Evolutionary conservation across 139 green algal species (phyloP).

Genomic region (Astrephomene gubernaculifera): DNA sequence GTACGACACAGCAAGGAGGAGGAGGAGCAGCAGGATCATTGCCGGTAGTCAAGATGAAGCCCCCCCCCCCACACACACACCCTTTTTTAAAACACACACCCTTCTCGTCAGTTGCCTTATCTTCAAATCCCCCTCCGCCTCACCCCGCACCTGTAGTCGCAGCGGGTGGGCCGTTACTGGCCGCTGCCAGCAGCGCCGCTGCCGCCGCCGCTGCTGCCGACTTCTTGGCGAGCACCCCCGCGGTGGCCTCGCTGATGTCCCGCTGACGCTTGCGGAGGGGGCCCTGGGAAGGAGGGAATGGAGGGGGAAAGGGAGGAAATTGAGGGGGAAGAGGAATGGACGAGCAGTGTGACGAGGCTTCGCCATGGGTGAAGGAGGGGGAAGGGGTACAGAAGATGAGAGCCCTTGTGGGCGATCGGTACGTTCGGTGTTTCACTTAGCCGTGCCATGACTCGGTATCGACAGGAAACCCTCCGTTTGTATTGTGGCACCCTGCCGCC

Average conservation of each 20-base stretch:
- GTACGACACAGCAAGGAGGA: not conserved
- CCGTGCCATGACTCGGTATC: too few species aligned
- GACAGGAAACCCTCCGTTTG: too few species aligned
- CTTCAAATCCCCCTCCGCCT: not conserved
- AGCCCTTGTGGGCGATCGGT: not conserved
- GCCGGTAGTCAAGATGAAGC: not conserved
- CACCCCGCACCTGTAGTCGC: not conserved
- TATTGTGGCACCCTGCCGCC: not conserved
- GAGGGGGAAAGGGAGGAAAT: too few species aligned
- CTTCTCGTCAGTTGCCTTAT: too few species aligned
- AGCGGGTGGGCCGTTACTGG: not conserved
- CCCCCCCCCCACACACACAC: not conserved
- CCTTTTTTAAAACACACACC: not conserved
- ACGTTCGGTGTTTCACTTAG: not conserved
- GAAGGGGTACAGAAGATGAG: not conserved
- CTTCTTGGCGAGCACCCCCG: not conserved
- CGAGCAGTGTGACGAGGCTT: too few species aligned
- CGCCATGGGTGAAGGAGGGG: too few species aligned
- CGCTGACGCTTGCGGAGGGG: constrained; percentile 11
- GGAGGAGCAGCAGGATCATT: not conserved
- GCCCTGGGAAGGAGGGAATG: not conserved
- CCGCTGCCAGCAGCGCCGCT: constrained; percentile 13
- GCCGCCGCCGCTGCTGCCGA: not conserved
- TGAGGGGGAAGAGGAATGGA: not conserved
- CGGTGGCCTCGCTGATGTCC: not conserved